Evolutionary conservation across 2,329 filamentous ascomycete species (phyloP).

Genomic region (Xylariaceae sp.): DNA sequence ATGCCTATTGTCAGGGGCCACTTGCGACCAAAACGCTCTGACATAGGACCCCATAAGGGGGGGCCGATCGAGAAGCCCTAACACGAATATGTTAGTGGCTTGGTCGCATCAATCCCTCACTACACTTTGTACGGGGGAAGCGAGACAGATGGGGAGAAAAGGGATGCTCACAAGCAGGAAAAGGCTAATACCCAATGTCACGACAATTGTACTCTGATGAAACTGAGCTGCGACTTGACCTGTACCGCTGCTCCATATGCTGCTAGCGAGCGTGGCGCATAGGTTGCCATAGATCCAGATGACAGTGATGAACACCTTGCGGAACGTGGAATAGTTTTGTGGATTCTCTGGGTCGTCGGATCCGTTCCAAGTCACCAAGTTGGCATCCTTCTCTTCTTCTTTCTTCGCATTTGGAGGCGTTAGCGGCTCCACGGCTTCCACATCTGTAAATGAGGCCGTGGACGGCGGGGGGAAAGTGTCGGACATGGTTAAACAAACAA

Average conservation of each 20-base stretch:
- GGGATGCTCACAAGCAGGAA: constrained; percentile 23
- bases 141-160: not conserved
- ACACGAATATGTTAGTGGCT: not conserved
- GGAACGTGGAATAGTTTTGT: constrained; percentile 18
- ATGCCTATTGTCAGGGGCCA: constrained; percentile 52
- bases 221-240: constrained; percentile 10
- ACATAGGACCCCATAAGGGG: constrained; percentile 50
- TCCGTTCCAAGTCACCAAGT: constrained; percentile 26
- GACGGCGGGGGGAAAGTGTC: not conserved
- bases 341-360: constrained; percentile 27
- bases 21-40: constrained; percentile 54
- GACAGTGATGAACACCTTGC: constrained; percentile 23
- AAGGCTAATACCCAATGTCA: constrained; percentile 25
- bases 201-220: constrained; percentile 17
- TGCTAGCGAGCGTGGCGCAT: constrained; percentile 24
- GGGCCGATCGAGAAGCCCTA: constrained; percentile 46
- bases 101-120: not conserved
- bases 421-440: constrained; percentile 1
- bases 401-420: not conserved
- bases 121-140: not conserved
- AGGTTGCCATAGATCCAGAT: constrained; percentile 28
- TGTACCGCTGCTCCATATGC: constrained; percentile 28
- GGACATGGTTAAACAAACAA: not conserved
- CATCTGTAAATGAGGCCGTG: constrained; percentile 7
- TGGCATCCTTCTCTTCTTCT: constrained; percentile 16